Conservation (phyloP, 805 yeast species). For the Wickerhamiella lipophila region DNA sequence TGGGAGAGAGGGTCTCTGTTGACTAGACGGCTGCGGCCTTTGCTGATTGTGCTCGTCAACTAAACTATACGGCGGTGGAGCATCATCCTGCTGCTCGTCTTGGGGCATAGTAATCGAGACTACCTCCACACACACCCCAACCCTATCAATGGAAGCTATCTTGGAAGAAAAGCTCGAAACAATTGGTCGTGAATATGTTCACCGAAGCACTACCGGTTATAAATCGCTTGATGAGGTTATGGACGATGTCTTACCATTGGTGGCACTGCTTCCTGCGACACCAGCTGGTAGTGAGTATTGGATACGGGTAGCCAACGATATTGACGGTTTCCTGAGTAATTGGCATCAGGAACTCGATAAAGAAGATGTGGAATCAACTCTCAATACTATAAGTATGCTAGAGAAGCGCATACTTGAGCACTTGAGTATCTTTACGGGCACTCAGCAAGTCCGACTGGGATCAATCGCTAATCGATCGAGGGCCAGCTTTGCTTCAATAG, state of each 20-base stretch:
- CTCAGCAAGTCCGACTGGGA: slow-evolving; percentile 6
- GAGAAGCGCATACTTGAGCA: background rate
- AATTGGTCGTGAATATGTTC: slow-evolving; percentile 22
- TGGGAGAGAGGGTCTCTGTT: background rate
- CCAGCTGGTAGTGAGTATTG: slow-evolving; percentile 34
- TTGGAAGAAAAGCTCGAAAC: slow-evolving; percentile 20
- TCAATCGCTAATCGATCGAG: slow-evolving; percentile 9
- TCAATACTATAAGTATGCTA: background rate
- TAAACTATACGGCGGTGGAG: slow-evolving; percentile 1
- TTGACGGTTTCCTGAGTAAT: slow-evolving; percentile 46
- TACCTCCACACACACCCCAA: background rate
- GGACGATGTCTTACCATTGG: slow-evolving; percentile 26
- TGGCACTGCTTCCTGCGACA: slow-evolving; percentile 29
- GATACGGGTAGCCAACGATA: slow-evolving; percentile 51
- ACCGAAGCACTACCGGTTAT: slow-evolving; percentile 18
- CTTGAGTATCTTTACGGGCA: slow-evolving; percentile 1
- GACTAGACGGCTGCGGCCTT: background rate
- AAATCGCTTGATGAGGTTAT: slow-evolving; percentile 16
- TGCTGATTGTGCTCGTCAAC: background rate
- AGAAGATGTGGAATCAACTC: background rate
- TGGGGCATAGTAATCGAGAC: background rate
- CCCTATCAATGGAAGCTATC: background rate
- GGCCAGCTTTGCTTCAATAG: background rate
- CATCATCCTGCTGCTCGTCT: background rate
- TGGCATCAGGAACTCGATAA: slow-evolving; percentile 17